A percentile compares a stretch with the other conserved stretches of the same genome.
Conservation (phyloP, 2,329 filamentous ascomycete species). For the Chrysoporthe deuterocubensis region DNA sequence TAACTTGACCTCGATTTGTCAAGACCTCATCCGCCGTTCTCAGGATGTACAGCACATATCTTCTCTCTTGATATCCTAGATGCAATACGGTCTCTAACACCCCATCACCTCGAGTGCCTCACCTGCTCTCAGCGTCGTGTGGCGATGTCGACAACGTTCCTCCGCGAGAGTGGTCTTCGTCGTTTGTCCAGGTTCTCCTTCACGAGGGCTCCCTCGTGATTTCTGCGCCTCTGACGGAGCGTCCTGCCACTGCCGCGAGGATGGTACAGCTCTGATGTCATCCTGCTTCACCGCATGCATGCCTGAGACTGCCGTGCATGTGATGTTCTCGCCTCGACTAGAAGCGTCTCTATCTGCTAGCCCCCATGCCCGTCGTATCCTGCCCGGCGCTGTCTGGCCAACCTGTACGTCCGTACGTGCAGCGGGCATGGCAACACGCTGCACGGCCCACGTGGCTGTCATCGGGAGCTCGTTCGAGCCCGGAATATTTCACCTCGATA, state of each 20-base stretch:
- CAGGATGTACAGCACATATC: background rate
- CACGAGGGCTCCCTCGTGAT: background rate
- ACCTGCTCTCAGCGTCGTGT: too few relatives aligned
- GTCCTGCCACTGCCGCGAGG: background rate
- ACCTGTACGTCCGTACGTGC: background rate
- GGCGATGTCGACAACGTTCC: too few relatives aligned
- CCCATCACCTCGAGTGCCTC: background rate
- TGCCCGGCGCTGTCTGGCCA: background rate
- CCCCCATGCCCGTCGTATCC: background rate
- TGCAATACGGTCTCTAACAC: too few relatives aligned
- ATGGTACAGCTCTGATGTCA: background rate
- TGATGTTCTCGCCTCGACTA: background rate
- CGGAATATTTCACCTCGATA: background rate
- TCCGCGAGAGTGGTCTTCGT: too few relatives aligned
- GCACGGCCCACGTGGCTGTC: slow-evolving; percentile 4
- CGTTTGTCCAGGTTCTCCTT: too few relatives aligned
- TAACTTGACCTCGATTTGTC: background rate
- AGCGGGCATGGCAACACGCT: background rate
- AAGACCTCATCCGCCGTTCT: background rate
- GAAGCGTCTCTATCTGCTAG: background rate
- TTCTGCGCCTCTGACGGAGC: background rate
- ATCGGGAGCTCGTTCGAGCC: background rate
- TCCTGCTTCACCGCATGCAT: background rate
- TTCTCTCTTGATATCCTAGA: too few relatives aligned
- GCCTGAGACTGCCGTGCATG: background rate